Base-by-base conservation (phyloP, 352 stramenopile genomes). In the Peronospora belbahrii region DNA sequence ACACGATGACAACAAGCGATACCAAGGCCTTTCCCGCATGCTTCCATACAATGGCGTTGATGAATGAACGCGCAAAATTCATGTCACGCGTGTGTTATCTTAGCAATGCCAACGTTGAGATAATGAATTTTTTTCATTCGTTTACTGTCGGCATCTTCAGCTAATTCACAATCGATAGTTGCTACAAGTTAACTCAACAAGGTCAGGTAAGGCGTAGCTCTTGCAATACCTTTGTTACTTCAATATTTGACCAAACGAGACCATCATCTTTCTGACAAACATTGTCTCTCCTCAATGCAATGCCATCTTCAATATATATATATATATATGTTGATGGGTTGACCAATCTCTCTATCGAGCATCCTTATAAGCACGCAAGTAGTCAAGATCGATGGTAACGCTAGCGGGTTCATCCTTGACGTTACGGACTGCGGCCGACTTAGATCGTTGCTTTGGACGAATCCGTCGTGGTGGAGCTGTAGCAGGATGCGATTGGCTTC, bases 311-410 rank as follows among this genome's bases (percentile, higher is more conserved):
- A 48, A 54, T 54, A 45, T 48, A 50, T 1, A 27, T 9, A 6
- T 27, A 54, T 54, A 45, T 48, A 50, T 1, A 27, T 9, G 3
- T 27, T 27, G 23, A 7, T 1, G 9, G 4, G 5, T 27, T 1
- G 3, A 27, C 1, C 9, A 1, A 4, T 48, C 22, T 35, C 15
- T n/a, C 39, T 46, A 67, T 24, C 43, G 36, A 3, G 48, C 53
- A 35, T 67, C 53, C 44, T 67, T 67, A 35, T 58, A 67, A 20
- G 32, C 59, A 24, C 38, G 25, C 6, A 67, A 31, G 10, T 67
- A 67, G 8, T 36, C 48, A 6, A 67, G 55, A 33, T 67, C 59
- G 22, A 67, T 42, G 14, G 37, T 25, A 15, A 48, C 22, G 8
- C 36, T 36, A 9, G 19, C 19, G 4, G 28, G 31, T 13, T 57